Percentiles rank a stretch among this genome's conserved stretches.
These are phyloP conservation scores for Conticribra guillardii DNA, from an alignment of 108 stramenopile species.

Conservation along the genomic window DNA sequence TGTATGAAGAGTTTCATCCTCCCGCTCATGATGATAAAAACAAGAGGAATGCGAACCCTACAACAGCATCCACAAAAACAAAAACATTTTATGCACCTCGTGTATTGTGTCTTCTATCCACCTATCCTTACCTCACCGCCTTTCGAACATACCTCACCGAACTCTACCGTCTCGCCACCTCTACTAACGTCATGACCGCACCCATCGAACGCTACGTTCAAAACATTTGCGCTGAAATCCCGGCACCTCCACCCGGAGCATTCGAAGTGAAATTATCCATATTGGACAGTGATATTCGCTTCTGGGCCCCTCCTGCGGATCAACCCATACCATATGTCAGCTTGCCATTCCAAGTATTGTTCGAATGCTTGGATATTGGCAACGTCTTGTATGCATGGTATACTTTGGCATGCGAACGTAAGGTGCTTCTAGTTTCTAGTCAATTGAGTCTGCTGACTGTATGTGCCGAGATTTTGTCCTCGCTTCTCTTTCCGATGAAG, in stretches of 20 bases:
- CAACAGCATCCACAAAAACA: constrained; percentile 12
- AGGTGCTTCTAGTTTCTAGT: constrained; percentile 65
- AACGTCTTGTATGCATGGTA: constrained; percentile 78
- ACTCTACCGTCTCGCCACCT: constrained; percentile 90
- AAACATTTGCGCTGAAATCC: constrained; percentile 94
- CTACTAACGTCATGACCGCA: constrained; percentile 82
- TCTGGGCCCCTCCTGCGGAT: constrained; percentile 91
- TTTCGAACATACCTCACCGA: constrained; percentile 90
- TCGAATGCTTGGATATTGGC: constrained; percentile 86
- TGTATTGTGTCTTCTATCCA: constrained; percentile 89
- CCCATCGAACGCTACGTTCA: constrained; percentile 95
- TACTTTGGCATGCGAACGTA: constrained; percentile 83
- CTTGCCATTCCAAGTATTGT: constrained; percentile 86
- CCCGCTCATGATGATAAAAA: background rate
- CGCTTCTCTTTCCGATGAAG: constrained; percentile 91
- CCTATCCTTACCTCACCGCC: constrained; percentile 91
- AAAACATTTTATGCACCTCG: constrained; percentile 75
- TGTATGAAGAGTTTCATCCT: constrained; percentile 74
- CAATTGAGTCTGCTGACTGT: constrained; percentile 74
- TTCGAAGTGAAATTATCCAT: constrained; percentile 85
- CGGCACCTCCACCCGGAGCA: constrained; percentile 93
- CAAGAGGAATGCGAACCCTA: constrained; percentile 6
- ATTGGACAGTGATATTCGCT: constrained; percentile 66
- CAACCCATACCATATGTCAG: constrained; percentile 93
- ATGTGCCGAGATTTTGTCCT: constrained; percentile 86